Base-by-base conservation (phyloP, 2,329 filamentous ascomycete species). In the Beauveria sp. region DNA sequence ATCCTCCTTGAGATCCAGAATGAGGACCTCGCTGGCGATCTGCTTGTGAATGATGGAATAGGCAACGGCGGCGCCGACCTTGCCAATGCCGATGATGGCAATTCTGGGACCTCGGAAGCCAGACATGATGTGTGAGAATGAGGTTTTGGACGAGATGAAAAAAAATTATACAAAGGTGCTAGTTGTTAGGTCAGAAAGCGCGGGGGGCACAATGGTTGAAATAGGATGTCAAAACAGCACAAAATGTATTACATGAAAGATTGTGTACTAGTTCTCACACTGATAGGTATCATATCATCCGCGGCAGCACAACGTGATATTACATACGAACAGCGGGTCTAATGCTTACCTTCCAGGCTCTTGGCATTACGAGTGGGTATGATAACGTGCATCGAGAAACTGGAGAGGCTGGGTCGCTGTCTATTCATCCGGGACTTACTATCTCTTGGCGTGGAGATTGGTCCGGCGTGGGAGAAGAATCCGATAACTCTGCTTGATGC, bases 11-110 rank as follows among this genome's bases (percentile, higher is more conserved):
- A 76, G 74, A 65, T 85, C 82, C 22, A 83, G 78, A 3, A 84
- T 72, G n/a, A 84, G 75, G 12, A 84, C 72, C 64, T 84, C 80
- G 60, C 71, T 73, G 26, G 77, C 78, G 46, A 82, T 72, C n/a
- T 77, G 78, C 62, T 76, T 74, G 7, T 82, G 74, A 61, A 83
- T 77, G 3, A 84, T 74, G 5, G 78, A 77, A 65, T 80, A 80
- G 24, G 80, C 80, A 55, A 79, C 76, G 3, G 79, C 80, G 16
- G 76, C 76, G 48, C 80, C 80, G 22, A 83, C 80, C 63, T 79
- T 75, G 58, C 80, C 80, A 22, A 76, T 78, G 34, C 81, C 80
- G 14, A 83, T 70, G 56, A 83, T 77, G 22, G 80, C 79, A 63
- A 83, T 73, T 63, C 56, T 48, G 34, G 61, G 61, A 16, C 61